Evolutionary conservation across 116 monocot species (phyloP).

Genomic region (Cymodocea nodosa): DNA sequence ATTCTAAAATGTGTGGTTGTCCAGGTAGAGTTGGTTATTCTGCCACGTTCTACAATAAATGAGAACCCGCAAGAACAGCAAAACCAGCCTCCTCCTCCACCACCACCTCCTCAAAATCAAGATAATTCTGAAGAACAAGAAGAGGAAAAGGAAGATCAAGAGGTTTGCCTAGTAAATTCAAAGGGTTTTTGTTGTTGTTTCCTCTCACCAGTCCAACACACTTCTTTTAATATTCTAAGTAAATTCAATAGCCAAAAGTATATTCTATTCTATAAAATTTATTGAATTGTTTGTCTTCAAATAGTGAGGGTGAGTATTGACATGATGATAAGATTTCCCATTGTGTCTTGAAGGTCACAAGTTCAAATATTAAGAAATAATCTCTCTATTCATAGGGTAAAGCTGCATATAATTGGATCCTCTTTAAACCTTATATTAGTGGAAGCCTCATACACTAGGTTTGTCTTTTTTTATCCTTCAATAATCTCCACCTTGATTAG

Average conservation of each 20-base stretch:
- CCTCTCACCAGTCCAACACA: not conserved
- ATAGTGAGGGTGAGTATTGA: too few relatives aligned
- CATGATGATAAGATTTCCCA: not conserved
- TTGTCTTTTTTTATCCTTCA: not conserved
- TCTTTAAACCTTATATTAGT: too few relatives aligned
- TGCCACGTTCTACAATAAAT: slow-evolving; percentile 71
- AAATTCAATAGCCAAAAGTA: not conserved
- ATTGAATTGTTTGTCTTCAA: not conserved
- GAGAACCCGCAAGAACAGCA: slow-evolving; percentile 82
- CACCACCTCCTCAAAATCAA: slow-evolving; percentile 82
- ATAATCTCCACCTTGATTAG: not conserved
- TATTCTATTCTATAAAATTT: not conserved
- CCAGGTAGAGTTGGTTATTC: slow-evolving; percentile 96
- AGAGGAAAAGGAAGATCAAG: slow-evolving; percentile 74
- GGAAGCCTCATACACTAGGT: too few relatives aligned
- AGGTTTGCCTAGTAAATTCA: slow-evolving; percentile 20
- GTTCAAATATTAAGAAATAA: too few relatives aligned
- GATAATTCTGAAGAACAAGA: slow-evolving; percentile 72
- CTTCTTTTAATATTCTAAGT: slow-evolving; percentile 1
- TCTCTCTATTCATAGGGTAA: too few relatives aligned
- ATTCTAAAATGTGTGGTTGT: slow-evolving; percentile 3
- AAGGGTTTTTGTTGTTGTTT: not conserved
- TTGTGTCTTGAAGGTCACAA: too few relatives aligned
- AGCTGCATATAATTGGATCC: too few relatives aligned
- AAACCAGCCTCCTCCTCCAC: slow-evolving; percentile 81